These are phyloP conservation scores for Apiospora kogelbergensis DNA, from an alignment of 2,329 filamentous ascomycete species.

Conservation along the genomic window DNA sequence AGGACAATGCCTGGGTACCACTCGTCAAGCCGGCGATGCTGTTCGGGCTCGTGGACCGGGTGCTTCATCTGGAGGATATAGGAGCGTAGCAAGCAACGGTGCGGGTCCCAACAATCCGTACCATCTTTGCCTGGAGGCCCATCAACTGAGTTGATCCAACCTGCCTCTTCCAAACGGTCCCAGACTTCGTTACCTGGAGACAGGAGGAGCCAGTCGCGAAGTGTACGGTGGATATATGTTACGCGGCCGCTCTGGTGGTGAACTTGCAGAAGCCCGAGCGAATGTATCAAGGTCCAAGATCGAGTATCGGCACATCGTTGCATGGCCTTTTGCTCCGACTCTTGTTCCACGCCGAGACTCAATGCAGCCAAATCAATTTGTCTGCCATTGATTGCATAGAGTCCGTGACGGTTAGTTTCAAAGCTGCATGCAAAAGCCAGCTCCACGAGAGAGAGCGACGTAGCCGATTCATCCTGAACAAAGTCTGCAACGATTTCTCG, in stretches of 20 bases:
- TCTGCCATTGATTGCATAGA: conserved; percentile 13
- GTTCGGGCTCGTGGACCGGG: conserved; percentile 34
- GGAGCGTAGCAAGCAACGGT: conserved; percentile 33
- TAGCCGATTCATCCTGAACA: conserved; percentile 31
- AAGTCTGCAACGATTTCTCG: conserved; percentile 33
- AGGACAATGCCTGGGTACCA: conserved; percentile 39
- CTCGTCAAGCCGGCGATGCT: conserved; percentile 37
- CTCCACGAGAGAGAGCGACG: conserved; percentile 33
- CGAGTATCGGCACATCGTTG: conserved; percentile 20
- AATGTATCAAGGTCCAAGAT: conserved; percentile 18
- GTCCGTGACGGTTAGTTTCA: too few species aligned
- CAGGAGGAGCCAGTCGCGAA: conserved; percentile 34
- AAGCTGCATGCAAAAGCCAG: conserved; percentile 32
- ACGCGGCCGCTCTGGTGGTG: conserved; percentile 22
- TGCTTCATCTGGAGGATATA: conserved; percentile 34
- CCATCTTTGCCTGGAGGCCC: too few species aligned
- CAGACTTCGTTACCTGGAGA: conserved; percentile 9
- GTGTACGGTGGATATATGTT: conserved; percentile 35
- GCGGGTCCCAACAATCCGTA: too few species aligned
- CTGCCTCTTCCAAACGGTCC: not conserved
- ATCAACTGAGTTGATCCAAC: too few species aligned
- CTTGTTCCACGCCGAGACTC: conserved; percentile 21
- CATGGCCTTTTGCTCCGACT: conserved; percentile 17
- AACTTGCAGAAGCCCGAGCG: conserved; percentile 27
- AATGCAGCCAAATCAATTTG: conserved; percentile 22